Evolutionary conservation across 352 stramenopile species (phyloP).

Genomic region (Pythium myriotylum): DNA sequence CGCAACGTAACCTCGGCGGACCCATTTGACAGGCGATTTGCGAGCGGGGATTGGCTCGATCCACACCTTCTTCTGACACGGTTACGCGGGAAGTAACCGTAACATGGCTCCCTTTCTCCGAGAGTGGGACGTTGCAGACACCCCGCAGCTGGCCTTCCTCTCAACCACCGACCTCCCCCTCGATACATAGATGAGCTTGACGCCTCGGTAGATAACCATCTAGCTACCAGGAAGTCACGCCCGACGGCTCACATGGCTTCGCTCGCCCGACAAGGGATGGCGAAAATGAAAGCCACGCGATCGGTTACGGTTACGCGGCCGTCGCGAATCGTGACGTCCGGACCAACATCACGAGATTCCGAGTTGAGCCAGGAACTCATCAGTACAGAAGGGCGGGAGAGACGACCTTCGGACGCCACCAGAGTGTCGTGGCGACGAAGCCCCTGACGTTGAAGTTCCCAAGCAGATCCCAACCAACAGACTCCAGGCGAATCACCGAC

Average conservation of each 20-base stretch:
- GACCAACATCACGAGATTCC: too few species aligned
- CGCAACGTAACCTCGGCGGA: slow-evolving; percentile 19
- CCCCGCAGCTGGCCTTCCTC: slow-evolving; percentile 10
- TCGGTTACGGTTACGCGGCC: background rate
- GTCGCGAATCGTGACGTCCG: background rate
- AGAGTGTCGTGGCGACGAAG: too few species aligned
- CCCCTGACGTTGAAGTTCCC: too few species aligned
- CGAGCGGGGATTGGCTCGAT: slow-evolving; percentile 5
- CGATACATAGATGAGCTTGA: background rate
- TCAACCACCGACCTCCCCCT: slow-evolving; percentile 12
- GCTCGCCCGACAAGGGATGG: background rate
- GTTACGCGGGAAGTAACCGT: slow-evolving; percentile 15
- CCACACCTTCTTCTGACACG: slow-evolving; percentile 16
- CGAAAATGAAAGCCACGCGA: slow-evolving; percentile 3
- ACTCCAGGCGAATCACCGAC: too few species aligned
- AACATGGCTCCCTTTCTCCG: background rate
- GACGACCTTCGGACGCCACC: too few species aligned
- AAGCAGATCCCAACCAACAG: too few species aligned
- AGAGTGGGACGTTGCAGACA: slow-evolving; percentile 25
- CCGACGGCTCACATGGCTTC: background rate
- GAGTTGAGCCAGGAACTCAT: too few species aligned
- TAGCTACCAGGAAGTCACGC: slow-evolving; percentile 13
- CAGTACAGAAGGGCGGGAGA: too few species aligned
- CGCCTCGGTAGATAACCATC: too few species aligned
- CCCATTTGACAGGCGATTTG: slow-evolving; percentile 23